A percentile compares a stretch with the other conserved stretches of the same genome.
Evolutionary conservation across 805 yeast genomes (phyloP).

Genomic region (Hanseniaspora lachancei): DNA sequence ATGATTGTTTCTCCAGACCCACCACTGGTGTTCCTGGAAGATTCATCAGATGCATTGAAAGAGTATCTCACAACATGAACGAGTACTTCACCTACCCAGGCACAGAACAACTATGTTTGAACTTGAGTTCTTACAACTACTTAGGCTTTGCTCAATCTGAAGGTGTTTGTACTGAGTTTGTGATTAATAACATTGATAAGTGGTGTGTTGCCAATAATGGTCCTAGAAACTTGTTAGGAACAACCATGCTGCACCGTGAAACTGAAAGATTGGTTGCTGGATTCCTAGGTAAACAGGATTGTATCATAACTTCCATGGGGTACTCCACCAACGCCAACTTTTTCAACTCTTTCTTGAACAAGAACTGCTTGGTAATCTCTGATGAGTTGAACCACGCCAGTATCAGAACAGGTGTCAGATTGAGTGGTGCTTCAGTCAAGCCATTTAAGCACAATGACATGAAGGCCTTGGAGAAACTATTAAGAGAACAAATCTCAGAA

Average conservation of each 20-base stretch:
- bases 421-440: slow-evolving; percentile 85
- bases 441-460: slow-evolving; percentile 88
- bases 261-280: slow-evolving; percentile 70
- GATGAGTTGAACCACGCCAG: slow-evolving; percentile 95
- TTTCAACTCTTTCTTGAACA: slow-evolving; percentile 70
- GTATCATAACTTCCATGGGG: slow-evolving; percentile 83
- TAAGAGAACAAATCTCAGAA: slow-evolving; percentile 75
- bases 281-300: slow-evolving; percentile 82
- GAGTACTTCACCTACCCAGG: slow-evolving; percentile 64
- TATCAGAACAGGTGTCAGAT: slow-evolving; percentile 84
- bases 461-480: slow-evolving; percentile 57
- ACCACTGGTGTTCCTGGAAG: slow-evolving; percentile 98
- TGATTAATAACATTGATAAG: slow-evolving; percentile 47
- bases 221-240: slow-evolving; percentile 61
- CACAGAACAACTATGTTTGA: slow-evolving; percentile 60
- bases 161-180: slow-evolving; percentile 77
- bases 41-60: slow-evolving; percentile 65
- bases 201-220: slow-evolving; percentile 74
- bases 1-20: slow-evolving; percentile 90
- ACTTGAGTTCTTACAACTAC: slow-evolving; percentile 82
- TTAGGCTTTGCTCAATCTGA: slow-evolving; percentile 93
- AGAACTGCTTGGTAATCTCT: slow-evolving; percentile 78
- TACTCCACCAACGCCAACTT: slow-evolving; percentile 88
- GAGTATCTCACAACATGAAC: slow-evolving; percentile 55
- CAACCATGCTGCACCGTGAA: slow-evolving; percentile 55